Percentiles rank a stretch among this genome's conserved stretches.
Conservation (phyloP, 1,284 basidiomycete species). For the Microbotryum intermedium region DNA sequence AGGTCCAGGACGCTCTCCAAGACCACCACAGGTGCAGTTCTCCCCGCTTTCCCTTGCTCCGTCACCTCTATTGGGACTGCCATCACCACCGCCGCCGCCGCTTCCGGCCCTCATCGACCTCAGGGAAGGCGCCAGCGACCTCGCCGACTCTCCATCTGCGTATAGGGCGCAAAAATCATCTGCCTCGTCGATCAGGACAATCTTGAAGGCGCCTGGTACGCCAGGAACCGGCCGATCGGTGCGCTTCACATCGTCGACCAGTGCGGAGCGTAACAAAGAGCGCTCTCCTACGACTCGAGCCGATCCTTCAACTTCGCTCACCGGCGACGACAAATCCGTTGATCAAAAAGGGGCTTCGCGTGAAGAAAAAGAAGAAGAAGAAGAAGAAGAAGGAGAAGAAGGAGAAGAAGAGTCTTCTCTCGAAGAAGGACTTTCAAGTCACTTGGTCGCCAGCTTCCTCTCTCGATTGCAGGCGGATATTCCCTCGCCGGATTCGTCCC, state of each 20-base stretch:
- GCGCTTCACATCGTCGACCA: background rate
- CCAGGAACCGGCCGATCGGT: background rate
- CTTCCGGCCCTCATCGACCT: background rate
- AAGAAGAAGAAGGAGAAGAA: no score
- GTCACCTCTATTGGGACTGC: background rate
- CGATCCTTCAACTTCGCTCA: no score
- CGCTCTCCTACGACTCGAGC: no score
- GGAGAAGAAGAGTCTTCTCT: no score
- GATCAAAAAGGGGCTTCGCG: no score
- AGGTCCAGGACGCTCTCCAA: background rate
- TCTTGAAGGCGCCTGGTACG: background rate
- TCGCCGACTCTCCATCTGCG: no score
- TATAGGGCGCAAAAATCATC: no score
- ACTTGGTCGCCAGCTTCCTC: background rate
- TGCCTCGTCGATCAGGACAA: background rate
- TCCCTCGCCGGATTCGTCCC: background rate
- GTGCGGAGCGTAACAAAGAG: no score
- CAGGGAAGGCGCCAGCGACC: no score
- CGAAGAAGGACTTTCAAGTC: background rate
- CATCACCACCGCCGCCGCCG: background rate
- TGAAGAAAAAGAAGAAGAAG: no score
- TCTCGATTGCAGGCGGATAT: background rate
- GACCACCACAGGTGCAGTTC: background rate
- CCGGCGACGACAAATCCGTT: no score
- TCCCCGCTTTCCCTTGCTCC: background rate